Evolutionary conservation across 345 rosid species (phyloP).

Genomic region (Eutrema yunnanense): DNA sequence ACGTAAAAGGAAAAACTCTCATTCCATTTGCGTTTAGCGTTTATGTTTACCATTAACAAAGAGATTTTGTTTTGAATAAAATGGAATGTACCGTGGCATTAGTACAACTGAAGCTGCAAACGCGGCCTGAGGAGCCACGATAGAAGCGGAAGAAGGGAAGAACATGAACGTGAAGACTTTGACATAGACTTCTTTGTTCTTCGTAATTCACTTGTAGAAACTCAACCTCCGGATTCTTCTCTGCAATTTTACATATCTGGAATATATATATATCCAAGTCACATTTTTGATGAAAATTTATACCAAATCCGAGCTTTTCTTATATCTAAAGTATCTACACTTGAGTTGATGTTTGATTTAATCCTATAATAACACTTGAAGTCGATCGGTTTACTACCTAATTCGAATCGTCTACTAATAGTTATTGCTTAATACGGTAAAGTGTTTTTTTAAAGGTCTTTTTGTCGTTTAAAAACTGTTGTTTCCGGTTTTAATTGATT

Average conservation of each 20-base stretch:
- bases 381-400: neutral
- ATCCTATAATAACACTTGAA: neutral
- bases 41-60: no score
- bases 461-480: neutral
- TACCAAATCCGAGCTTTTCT: neutral
- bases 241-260: constrained; percentile 74
- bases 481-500: neutral
- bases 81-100: constrained; percentile 72
- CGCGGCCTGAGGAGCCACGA: constrained; percentile 75
- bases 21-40: no score
- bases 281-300: neutral
- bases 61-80: neutral
- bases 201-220: constrained; percentile 81
- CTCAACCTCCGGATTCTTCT: constrained; percentile 58
- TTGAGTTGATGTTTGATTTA: neutral
- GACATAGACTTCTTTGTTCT: constrained; percentile 78
- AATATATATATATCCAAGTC: neutral
- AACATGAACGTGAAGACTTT: constrained; percentile 79
- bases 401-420: neutral
- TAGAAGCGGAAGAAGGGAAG: constrained; percentile 82
- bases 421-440: neutral
- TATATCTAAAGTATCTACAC: neutral
- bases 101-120: constrained; percentile 89
- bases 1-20: neutral
- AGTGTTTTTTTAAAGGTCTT: neutral